Evolutionary conservation across 768 basidiomycete species (phyloP), one percentile per base, ranked within the genome.

Genomic region (Mycena crocata): DNA sequence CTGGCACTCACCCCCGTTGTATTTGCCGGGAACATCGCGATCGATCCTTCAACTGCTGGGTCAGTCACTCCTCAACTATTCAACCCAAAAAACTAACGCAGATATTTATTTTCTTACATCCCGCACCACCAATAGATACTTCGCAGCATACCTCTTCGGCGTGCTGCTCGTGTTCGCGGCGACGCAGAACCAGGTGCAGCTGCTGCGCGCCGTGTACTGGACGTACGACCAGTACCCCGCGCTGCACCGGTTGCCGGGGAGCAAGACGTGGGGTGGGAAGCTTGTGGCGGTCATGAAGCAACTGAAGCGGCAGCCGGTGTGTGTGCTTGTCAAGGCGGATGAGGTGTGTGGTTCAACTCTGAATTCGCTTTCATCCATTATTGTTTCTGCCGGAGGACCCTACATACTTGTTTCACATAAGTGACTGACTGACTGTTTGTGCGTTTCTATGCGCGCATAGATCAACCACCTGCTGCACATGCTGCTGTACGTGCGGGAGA

Each of bases 391-490:
- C n/a, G n/a, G n/a, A n/a, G n/a, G n/a, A n/a, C n/a, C n/a, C n/a
- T n/a, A n/a, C n/a, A n/a, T n/a, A n/a, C n/a, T n/a, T n/a, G n/a
- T n/a, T n/a, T n/a, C n/a, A n/a, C n/a, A n/a, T n/a, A n/a, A n/a
- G n/a, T n/a, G n/a, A n/a, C n/a, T n/a, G n/a, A n/a, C n/a, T n/a
- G n/a, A n/a, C n/a, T n/a, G n/a, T n/a, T n/a, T n/a, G n/a, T n/a
- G n/a, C n/a, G n/a, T n/a, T n/a, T n/a, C 26, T n/a, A 26, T 19
- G 21, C 23, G 12, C 40, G 2, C 15, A 13, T 51, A 93, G 92
- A 91, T 93, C 68, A 87, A 90, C 69, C 79, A 81, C 37, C 69
- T 93, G 5, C 86, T 92, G 64, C 84, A 86, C 55, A 89, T 89
- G 83, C 80, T 92, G 31, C 76, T 88, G 15, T 93, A 93, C 68